Evolutionary conservation across 2,329 filamentous ascomycete species (phyloP).

Genomic region (Cercospora nicotianae): DNA sequence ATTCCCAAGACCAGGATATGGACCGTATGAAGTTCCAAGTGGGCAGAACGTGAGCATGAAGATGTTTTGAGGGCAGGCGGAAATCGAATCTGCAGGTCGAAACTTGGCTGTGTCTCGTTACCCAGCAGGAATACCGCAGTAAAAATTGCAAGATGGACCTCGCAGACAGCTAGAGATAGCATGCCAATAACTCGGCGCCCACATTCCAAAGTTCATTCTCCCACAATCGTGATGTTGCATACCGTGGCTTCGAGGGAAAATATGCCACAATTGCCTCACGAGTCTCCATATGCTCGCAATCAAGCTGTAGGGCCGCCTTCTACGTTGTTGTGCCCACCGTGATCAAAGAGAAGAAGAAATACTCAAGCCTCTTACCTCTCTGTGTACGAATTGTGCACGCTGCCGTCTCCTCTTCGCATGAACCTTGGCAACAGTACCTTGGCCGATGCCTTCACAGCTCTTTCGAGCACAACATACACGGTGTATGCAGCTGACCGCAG

Average conservation of each 20-base stretch:
- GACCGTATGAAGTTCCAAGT: constrained; percentile 47
- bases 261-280: constrained; percentile 16
- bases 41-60: constrained; percentile 47
- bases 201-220: background rate
- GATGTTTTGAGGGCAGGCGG: constrained; percentile 26
- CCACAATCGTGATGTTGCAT: background rate
- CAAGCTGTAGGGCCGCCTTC: constrained; percentile 23
- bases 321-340: background rate
- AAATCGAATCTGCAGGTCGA: background rate
- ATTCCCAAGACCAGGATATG: constrained; percentile 53
- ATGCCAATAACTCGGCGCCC: background rate
- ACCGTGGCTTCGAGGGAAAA: background rate
- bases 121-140: background rate
- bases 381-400: background rate
- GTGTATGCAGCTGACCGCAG: constrained; percentile 1
- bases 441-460: background rate
- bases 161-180: background rate
- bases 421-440: background rate
- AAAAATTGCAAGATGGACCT: background rate
- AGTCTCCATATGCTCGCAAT: constrained; percentile 38
- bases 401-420: background rate
- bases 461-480: constrained; percentile 8
- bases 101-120: background rate
- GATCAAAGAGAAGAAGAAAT: background rate
- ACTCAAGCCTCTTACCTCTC: background rate